Base-by-base conservation (phyloP, 176 grass and related monocot species). In the Eragrostis curvula region DNA sequence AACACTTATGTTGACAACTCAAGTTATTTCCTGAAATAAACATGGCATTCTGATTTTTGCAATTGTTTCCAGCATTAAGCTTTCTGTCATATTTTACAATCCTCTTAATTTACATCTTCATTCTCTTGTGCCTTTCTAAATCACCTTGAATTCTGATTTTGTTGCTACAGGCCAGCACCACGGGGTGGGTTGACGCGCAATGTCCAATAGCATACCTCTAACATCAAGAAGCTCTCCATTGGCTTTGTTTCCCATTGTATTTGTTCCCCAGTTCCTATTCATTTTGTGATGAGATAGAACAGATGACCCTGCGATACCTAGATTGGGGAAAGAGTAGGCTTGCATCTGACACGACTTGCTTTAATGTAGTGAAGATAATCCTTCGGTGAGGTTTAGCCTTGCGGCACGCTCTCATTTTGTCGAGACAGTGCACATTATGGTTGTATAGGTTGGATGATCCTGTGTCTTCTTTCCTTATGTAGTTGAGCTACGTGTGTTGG, bases 211-310 rank as follows among this genome's bases (percentile, higher is more conserved):
- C 64, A 85, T 77, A 79, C 40, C 42, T 80, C 71, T 88, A 83
- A 87, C 88, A 72, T 78, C 81, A 74, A 85, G 52, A 78, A 80
- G 84, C 83, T 20, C 76, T 85, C n/a, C 16, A 88, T 90, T 85
- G 84, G 45, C 78, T 82, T 84, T 40, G 66, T 86, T 70, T 76
- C 66, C 67, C 58, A 43, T 85, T 86, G 82, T 66, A 63, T 81
- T 89, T 85, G 27, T 83, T 46, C 69, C 82, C 82, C 32, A 30
- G 29, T 44, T 70, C 75, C 55, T 72, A 82, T 85, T 92, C 83
- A 32, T 92, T 86, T 90, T 81, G 78, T 71, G 85, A 90, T 90
- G 84, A 92, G 81, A 92, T 85, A 85, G 79, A 83, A 92, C 71
- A 68, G 79, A 83, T 84, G 89, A 85, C 89, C 88, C 79, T 92